Conservation (phyloP, 2,329 filamentous ascomycete genomes). For the Botrytis deweyae region DNA sequence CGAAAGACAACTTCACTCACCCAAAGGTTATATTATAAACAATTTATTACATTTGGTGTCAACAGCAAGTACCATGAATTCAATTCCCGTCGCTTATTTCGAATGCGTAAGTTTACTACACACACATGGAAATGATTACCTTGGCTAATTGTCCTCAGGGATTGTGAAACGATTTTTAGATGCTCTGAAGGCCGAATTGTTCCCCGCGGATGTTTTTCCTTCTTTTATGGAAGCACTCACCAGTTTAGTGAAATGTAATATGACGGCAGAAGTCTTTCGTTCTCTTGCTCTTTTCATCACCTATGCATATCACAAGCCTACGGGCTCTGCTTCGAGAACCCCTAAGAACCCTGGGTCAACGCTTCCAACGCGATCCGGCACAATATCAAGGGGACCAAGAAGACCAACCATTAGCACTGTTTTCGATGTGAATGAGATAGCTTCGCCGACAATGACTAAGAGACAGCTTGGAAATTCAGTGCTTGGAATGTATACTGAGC, state of each 20-base stretch:
- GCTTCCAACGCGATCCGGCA: constrained; percentile 42
- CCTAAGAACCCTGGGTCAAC: constrained; percentile 50
- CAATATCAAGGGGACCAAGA: constrained; percentile 32
- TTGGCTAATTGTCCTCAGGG: constrained; percentile 50
- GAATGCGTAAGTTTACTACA: constrained; percentile 72
- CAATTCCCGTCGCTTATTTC: constrained; percentile 79
- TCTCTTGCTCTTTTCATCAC: constrained; percentile 90
- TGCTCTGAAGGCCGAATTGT: constrained; percentile 80
- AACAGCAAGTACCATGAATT: constrained; percentile 90
- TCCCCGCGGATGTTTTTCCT: constrained; percentile 69
- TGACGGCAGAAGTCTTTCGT: constrained; percentile 81
- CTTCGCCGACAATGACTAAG: constrained; percentile 53
- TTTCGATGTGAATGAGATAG: constrained; percentile 38
- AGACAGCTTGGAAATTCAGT: constrained; percentile 73
- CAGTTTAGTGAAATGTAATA: constrained; percentile 74
- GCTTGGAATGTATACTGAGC: constrained; percentile 71
- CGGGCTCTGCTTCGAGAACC: constrained; percentile 51
- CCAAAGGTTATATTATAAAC: constrained; percentile 87
- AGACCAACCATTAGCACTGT: constrained; percentile 35
- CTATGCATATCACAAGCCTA: constrained; percentile 72
- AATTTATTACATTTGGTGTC: constrained; percentile 85
- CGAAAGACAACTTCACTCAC: constrained; percentile 72
- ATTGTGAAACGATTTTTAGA: constrained; percentile 89
- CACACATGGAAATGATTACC: neutral
- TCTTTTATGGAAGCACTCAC: constrained; percentile 79